Percentiles rank a stretch among this genome's conserved stretches.
These are phyloP conservation scores for Cryphonectria radicalis DNA, from an alignment of 2,329 filamentous ascomycete genomes.

Conservation along the genomic window DNA sequence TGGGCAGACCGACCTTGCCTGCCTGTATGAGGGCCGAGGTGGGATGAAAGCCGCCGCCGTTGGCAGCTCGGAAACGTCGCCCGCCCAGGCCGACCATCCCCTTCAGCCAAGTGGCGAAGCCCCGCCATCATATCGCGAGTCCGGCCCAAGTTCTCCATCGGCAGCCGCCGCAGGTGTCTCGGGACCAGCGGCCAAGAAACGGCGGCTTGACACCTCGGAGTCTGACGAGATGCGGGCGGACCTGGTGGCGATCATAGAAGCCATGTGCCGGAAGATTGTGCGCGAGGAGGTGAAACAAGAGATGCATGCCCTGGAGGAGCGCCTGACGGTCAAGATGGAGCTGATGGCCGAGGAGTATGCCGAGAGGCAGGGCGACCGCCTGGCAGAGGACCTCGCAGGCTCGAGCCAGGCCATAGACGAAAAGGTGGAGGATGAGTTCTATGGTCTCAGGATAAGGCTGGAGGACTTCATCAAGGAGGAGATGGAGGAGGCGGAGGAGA, in stretches of 20 bases:
- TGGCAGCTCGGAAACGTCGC: neutral
- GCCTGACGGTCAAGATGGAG: slow-evolving; percentile 14
- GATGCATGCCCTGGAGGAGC: slow-evolving; percentile 12
- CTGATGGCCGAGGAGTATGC: slow-evolving; percentile 3
- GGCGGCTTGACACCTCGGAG: neutral
- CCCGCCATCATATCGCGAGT: slow-evolving; percentile 16
- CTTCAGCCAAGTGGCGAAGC: neutral
- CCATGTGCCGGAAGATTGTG: slow-evolving; percentile 14
- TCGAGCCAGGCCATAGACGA: slow-evolving; percentile 15
- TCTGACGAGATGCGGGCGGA: slow-evolving; percentile 4
- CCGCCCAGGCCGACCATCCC: no score
- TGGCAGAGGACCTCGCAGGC: slow-evolving; percentile 12
- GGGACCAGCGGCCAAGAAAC: slow-evolving; percentile 6
- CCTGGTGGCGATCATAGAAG: slow-evolving; percentile 4
- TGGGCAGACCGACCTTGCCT: slow-evolving; percentile 16
- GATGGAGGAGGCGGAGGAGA: slow-evolving; percentile 18
- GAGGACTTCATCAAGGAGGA: slow-evolving; percentile 23
- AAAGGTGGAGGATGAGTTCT: slow-evolving; percentile 17
- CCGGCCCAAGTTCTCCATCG: neutral
- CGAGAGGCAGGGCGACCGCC: slow-evolving; percentile 8
- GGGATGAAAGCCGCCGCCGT: neutral
- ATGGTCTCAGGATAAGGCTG: slow-evolving; percentile 10
- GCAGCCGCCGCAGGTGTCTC: neutral
- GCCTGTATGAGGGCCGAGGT: slow-evolving; percentile 19
- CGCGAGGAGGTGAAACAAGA: slow-evolving; percentile 8